phyloP scores from a whole-genome alignment of 2,329 filamentous ascomycete species.

The Cytospora piceicola region DNA sequence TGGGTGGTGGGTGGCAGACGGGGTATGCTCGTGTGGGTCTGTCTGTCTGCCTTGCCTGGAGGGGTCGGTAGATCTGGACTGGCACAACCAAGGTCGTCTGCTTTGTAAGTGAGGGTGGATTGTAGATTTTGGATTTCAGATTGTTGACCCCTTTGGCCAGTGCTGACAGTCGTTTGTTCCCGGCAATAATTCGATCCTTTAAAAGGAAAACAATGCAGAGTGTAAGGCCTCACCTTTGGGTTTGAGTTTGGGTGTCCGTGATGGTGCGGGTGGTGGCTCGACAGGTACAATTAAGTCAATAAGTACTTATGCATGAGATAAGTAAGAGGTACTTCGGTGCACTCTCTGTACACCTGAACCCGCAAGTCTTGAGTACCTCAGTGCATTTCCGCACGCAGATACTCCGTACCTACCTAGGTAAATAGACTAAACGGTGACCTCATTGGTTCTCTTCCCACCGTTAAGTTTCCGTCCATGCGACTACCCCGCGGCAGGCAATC shows the following conservation, averaged over 20 bases:
- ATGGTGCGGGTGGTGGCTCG: background rate
- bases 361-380: background rate
- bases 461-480: background rate
- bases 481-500: background rate
- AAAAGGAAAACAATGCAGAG: background rate
- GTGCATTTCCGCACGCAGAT: background rate
- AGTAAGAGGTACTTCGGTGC: background rate
- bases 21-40: background rate
- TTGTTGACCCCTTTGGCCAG: background rate
- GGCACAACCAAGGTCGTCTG: too few relatives aligned
- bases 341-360: background rate
- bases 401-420: background rate
- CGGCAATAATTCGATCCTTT: background rate
- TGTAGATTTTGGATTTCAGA: too few relatives aligned
- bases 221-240: background rate
- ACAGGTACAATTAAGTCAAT: background rate
- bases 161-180: background rate
- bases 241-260: background rate
- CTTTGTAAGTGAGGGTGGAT: too few relatives aligned
- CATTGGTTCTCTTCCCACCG: constrained; percentile 14
- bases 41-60: background rate
- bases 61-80: background rate
- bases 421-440: constrained; percentile 17
- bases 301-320: too few relatives aligned
- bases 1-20: background rate